Evolutionary conservation across 2,329 filamentous ascomycete genomes (phyloP).

Genomic region (Ophiosphaerella korrae): DNA sequence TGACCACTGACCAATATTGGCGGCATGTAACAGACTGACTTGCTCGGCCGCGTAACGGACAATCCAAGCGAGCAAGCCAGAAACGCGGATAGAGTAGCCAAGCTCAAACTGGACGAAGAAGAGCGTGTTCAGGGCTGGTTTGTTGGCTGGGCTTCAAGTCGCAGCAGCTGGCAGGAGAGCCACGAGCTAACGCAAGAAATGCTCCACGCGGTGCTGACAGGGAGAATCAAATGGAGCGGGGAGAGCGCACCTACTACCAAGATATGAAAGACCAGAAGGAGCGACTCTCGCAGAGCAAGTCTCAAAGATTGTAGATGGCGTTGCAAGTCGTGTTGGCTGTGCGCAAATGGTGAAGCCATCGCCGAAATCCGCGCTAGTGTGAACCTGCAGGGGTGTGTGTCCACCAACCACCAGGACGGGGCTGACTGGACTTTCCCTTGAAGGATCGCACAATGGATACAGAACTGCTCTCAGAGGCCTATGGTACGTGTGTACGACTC

Average conservation of each 20-base stretch:
- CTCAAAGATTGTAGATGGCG: constrained; percentile 20
- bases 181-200: constrained; percentile 32
- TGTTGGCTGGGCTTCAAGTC: constrained; percentile 12
- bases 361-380: too few relatives aligned
- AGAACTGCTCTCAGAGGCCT: not conserved
- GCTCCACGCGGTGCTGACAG: constrained; percentile 31
- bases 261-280: constrained; percentile 2
- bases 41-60: constrained; percentile 20
- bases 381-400: constrained; percentile 3
- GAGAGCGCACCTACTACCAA: constrained; percentile 4
- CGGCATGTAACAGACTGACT: constrained; percentile 26
- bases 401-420: constrained; percentile 12
- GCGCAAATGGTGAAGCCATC: constrained; percentile 24
- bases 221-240: constrained; percentile 3
- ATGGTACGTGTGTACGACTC: too few relatives aligned
- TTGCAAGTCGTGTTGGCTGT: constrained; percentile 24
- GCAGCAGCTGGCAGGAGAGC: constrained; percentile 19
- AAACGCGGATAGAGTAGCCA: constrained; percentile 17
- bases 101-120: not conserved
- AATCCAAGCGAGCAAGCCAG: constrained; percentile 17
- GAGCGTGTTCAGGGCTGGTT: not conserved
- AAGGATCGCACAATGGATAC: constrained; percentile 15
- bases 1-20: constrained; percentile 13
- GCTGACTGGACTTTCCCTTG: not conserved
- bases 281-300: constrained; percentile 8